phyloP scores from a whole-genome alignment of 2,329 filamentous ascomycete genomes.

The Penicillium palitans region DNA sequence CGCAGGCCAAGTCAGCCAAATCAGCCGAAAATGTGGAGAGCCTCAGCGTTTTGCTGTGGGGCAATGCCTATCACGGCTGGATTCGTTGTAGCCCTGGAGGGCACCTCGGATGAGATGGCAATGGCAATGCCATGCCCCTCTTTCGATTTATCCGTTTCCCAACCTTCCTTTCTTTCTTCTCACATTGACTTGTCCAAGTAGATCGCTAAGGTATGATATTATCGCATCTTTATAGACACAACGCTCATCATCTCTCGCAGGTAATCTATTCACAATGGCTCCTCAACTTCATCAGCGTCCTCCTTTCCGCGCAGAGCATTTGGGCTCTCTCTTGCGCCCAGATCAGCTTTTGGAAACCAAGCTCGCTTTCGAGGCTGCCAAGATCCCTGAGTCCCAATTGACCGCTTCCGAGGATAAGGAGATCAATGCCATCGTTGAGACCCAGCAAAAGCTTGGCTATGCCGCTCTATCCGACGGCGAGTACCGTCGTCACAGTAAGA shows the following conservation, averaged over 20 bases:
- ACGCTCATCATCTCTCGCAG: not conserved
- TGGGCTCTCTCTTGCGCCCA: constrained; percentile 69
- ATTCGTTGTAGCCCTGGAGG: not conserved
- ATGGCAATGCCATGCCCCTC: constrained; percentile 19
- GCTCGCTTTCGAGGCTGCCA: constrained; percentile 57
- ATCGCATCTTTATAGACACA: not conserved
- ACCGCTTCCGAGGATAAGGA: constrained; percentile 63
- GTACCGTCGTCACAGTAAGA: constrained; percentile 54
- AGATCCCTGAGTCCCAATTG: constrained; percentile 57
- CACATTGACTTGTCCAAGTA: not conserved
- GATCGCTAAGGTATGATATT: not conserved
- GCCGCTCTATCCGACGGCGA: constrained; percentile 68
- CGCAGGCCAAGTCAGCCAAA: constrained; percentile 7
- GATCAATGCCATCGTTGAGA: constrained; percentile 64
- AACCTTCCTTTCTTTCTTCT: constrained; percentile 3
- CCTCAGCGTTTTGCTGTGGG: constrained; percentile 16
- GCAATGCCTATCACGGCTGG: constrained; percentile 4
- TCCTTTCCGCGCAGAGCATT: constrained; percentile 71
- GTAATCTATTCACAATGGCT: constrained; percentile 27
- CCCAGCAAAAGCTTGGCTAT: constrained; percentile 64
- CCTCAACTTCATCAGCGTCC: constrained; percentile 46
- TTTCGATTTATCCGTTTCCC: constrained; percentile 6
- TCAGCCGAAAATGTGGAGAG: constrained; percentile 17
- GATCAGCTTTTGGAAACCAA: constrained; percentile 61
- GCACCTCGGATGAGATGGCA: constrained; percentile 7